Conservation (phyloP, 345 rosid species). For the Populus simonii region DNA sequence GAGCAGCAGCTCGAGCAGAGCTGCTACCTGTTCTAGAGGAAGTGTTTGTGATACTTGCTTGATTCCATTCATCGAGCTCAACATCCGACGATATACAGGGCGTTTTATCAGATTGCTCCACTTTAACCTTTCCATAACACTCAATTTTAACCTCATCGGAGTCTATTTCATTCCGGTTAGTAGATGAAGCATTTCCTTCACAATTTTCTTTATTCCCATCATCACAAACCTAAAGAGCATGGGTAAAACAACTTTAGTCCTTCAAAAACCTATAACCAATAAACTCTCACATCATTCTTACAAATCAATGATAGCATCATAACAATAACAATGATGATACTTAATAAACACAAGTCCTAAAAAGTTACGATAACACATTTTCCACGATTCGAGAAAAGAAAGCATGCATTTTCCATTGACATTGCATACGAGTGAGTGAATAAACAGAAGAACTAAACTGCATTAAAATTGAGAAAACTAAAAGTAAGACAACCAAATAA, state of each 20-base stretch:
- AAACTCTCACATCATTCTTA: background rate
- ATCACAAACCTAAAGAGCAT: conserved; percentile 35
- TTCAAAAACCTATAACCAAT: background rate
- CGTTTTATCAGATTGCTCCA: conserved; percentile 32
- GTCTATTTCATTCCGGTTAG: conserved; percentile 20
- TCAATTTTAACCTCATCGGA: conserved; percentile 41
- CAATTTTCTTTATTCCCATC: conserved; percentile 35
- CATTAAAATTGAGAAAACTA: background rate
- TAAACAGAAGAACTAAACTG: background rate
- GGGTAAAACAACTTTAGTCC: background rate
- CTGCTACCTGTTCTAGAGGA: conserved; percentile 41
- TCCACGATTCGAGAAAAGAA: background rate
- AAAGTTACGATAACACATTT: background rate
- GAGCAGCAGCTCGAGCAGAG: conserved; percentile 51
- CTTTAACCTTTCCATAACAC: conserved; percentile 39
- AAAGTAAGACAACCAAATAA: background rate
- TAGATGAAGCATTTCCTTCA: conserved; percentile 30
- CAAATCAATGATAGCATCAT: background rate
- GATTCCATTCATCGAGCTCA: conserved; percentile 48
- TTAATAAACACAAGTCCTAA: background rate
- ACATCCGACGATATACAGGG: conserved; percentile 39
- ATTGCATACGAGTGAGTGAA: background rate
- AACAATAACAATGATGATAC: background rate
- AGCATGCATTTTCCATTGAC: background rate
- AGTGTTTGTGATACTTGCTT: conserved; percentile 30